These are phyloP conservation scores for Polygonum maritimum DNA, from an alignment of 148 eudicot genomes.

Conservation along the genomic window DNA sequence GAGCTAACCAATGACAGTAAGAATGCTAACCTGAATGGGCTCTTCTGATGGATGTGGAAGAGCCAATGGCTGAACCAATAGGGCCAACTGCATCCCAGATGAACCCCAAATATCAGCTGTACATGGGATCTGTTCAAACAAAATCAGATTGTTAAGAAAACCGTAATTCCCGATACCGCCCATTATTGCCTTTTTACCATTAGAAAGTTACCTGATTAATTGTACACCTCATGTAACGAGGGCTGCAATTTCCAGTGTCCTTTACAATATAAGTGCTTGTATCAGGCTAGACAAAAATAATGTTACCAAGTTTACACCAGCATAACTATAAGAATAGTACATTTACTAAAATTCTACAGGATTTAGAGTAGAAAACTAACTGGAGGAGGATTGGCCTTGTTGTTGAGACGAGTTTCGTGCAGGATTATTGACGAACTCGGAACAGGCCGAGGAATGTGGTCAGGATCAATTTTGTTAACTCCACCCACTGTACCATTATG, in stretches of 20 bases:
- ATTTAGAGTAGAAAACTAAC: constrained; percentile 26
- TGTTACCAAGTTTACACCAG: not conserved
- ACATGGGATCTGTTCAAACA: constrained; percentile 57
- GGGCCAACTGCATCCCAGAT: constrained; percentile 91
- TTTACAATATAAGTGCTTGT: constrained; percentile 73
- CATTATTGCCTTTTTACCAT: not conserved
- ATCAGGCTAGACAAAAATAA: constrained; percentile 39
- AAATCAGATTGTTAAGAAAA: constrained; percentile 12
- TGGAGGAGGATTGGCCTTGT: constrained; percentile 97
- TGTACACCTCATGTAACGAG: constrained; percentile 89
- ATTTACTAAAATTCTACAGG: not conserved
- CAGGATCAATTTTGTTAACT: constrained; percentile 75
- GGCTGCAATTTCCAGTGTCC: constrained; percentile 95
- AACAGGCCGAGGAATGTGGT: constrained; percentile 80
- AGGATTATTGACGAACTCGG: constrained; percentile 47
- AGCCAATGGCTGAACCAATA: constrained; percentile 90
- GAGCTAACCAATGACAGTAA: not conserved
- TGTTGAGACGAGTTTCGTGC: constrained; percentile 83
- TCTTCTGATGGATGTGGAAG: constrained; percentile 95
- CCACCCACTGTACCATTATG: constrained; percentile 43
- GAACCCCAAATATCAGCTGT: constrained; percentile 71
- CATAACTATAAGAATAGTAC: not conserved
- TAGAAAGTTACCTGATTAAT: constrained; percentile 59
- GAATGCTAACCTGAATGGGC: constrained; percentile 35
- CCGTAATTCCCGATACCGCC: not conserved